Conservation (phyloP, 2,329 filamentous ascomycete genomes). For the Mycosphaerelloides madeirae region DNA sequence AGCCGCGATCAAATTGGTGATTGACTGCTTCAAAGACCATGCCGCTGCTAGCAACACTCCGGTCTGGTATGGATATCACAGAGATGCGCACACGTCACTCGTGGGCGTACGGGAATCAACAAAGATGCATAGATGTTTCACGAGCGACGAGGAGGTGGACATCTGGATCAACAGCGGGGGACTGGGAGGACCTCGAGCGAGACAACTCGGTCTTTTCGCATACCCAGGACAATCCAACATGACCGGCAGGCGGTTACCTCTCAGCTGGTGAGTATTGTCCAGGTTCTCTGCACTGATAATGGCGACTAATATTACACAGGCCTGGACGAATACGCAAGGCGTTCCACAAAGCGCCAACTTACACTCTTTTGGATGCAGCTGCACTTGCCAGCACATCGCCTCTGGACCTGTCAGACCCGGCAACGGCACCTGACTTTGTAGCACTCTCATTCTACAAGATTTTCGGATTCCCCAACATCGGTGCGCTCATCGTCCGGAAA, state of each 20-base stretch:
- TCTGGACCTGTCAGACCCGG: slow-evolving; percentile 51
- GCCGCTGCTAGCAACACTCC: slow-evolving; percentile 43
- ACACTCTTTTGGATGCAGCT: slow-evolving; percentile 59
- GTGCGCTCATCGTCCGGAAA: slow-evolving; percentile 55
- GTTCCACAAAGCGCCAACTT: slow-evolving; percentile 32
- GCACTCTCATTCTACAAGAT: slow-evolving; percentile 62
- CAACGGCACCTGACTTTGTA: slow-evolving; percentile 56
- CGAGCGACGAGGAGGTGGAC: slow-evolving; percentile 38
- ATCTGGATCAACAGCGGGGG: slow-evolving; percentile 41
- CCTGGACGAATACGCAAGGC: slow-evolving; percentile 31
- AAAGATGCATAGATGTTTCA: slow-evolving; percentile 36
- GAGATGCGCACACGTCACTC: slow-evolving; percentile 58
- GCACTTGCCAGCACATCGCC: slow-evolving; percentile 60
- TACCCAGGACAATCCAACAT: slow-evolving; percentile 40
- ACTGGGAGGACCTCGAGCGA: slow-evolving; percentile 27
- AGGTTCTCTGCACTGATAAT: not conserved
- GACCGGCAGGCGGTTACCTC: slow-evolving; percentile 35
- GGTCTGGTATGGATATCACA: slow-evolving; percentile 58
- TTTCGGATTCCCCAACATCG: slow-evolving; percentile 61
- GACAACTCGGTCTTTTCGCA: slow-evolving; percentile 34
- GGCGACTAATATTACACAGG: slow-evolving; percentile 25
- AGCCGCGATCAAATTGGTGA: slow-evolving; percentile 58
- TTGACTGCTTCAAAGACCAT: slow-evolving; percentile 53
- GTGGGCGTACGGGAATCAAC: slow-evolving; percentile 37
- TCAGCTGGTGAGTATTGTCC: slow-evolving; percentile 27